Base-by-base conservation (phyloP, 2,329 filamentous ascomycete genomes). In the Malbranchea zuffiana region DNA sequence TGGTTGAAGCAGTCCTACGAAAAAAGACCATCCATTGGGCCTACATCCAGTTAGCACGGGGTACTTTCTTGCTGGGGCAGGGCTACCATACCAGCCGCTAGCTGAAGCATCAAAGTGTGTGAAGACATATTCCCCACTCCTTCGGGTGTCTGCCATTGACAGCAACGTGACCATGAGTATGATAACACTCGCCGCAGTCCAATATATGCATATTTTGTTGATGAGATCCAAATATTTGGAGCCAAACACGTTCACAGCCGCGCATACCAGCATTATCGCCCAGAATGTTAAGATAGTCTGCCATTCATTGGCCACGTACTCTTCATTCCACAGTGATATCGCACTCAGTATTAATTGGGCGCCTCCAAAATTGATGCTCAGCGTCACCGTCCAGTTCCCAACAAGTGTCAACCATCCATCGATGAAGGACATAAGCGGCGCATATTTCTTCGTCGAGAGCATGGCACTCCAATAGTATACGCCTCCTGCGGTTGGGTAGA, bases 391-490 rank as follows among this genome's bases (percentile, higher is more conserved):
- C 78, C 78, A 83, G 54, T 83, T 83, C 0, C 80, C 80, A 2
- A 83, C 77, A 0, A 83, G 63, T 0, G 77, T 81, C 37, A 81
- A 54, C 78, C 80, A 83, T 10, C 79, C 79, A 4, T 78, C 79
- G 18, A 81, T 72, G 66, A 78, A 83, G 6, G 69, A 75, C 32
- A 78, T 74, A 36, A 82, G 67, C 2, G 77, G 77, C 3, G 78
- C 75, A 63, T 72, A 82, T 52, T 75, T 64, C 25, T 66, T 69
- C 0, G 76, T 78, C 1, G 71, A 69, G 15, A 83, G 65, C 72
- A 82, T 78, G 2, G 78, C 77, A 37, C 71, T 78, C 71, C 72
- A 74, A 61, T 82, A 82, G 56, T 83, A 83, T 2, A 81, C 76
- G 17, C 77, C 76, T 27, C 76, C 77, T 19, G 76, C 72, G 5